Percentiles rank a stretch among this genome's conserved stretches.
phyloP scores from a whole-genome alignment of 169 alveolate genomes.

The Eimeria maxima region DNA sequence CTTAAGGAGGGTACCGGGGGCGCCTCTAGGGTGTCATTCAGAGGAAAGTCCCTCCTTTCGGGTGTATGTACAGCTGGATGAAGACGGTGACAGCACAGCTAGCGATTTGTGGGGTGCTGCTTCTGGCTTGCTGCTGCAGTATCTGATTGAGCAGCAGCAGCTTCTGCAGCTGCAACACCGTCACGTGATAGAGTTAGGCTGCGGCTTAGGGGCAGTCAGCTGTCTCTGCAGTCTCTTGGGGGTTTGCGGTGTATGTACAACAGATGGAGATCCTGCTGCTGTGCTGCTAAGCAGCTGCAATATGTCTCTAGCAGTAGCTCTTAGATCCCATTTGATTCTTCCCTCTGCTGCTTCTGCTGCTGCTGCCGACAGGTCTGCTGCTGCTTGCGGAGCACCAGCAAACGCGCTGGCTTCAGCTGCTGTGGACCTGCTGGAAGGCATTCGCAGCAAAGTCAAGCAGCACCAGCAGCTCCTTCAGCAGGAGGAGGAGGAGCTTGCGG shows the following conservation, averaged over 20 bases:
- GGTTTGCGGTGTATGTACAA: neutral
- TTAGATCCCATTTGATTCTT: neutral
- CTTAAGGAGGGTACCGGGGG: constrained; percentile 25
- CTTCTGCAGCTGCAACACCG: constrained; percentile 63
- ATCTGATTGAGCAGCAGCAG: constrained; percentile 36
- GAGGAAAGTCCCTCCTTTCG: neutral
- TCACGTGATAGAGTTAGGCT: constrained; percentile 40
- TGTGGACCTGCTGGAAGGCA: neutral
- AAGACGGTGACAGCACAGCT: constrained; percentile 6
- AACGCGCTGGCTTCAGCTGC: constrained; percentile 15
- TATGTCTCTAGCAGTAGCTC: neutral
- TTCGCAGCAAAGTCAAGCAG: neutral
- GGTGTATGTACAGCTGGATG: neutral
- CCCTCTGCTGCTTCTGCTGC: neutral
- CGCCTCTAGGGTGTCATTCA: neutral
- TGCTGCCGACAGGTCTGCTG: neutral
- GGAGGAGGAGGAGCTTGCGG: neutral
- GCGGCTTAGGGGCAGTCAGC: constrained; percentile 66
- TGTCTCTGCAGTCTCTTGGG: neutral
- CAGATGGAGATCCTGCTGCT: constrained; percentile 39
- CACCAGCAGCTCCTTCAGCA: constrained; percentile 25
- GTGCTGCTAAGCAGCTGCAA: neutral
- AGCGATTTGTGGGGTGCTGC: constrained; percentile 50
- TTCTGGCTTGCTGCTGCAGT: constrained; percentile 43
- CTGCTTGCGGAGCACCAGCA: constrained; percentile 30